Evolutionary conservation across 2,329 filamentous ascomycete genomes (phyloP).

Genomic region (Dothideomycetes sp.): DNA sequence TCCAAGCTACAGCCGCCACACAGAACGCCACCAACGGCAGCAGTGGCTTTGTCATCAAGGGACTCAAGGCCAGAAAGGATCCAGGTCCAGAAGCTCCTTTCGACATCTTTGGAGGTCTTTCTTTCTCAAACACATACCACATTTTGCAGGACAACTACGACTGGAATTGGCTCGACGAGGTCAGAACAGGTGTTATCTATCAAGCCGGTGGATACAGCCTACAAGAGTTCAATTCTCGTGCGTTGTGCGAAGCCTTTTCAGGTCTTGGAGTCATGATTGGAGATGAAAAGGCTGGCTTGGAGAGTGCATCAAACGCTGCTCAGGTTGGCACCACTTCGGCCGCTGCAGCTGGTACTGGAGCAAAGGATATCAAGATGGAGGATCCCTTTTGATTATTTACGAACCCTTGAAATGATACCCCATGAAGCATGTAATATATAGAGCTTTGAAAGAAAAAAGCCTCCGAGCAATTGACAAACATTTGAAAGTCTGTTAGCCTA

Average conservation of each 20-base stretch:
- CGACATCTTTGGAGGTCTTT: conserved; percentile 75
- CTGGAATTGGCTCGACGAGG: conserved; percentile 62
- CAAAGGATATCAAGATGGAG: conserved; percentile 45
- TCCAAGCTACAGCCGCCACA: conserved; percentile 36
- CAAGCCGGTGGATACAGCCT: conserved; percentile 76
- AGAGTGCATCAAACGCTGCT: conserved; percentile 30
- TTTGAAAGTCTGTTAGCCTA: not conserved
- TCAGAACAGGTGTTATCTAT: conserved; percentile 56
- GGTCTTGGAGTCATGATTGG: conserved; percentile 80
- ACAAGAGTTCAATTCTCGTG: conserved; percentile 69
- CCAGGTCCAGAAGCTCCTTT: conserved; percentile 65
- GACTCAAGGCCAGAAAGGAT: conserved; percentile 58
- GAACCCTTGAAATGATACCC: conserved; percentile 16
- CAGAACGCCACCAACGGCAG: conserved; percentile 23
- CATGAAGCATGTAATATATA: no score
- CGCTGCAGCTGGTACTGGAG: conserved; percentile 43
- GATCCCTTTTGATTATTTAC: conserved; percentile 28
- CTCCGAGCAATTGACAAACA: no score
- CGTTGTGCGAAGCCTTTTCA: conserved; percentile 80
- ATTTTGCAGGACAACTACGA: conserved; percentile 60
- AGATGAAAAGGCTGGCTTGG: conserved; percentile 51
- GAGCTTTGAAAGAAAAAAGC: no score
- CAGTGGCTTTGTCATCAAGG: conserved; percentile 58
- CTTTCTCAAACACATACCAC: conserved; percentile 58
- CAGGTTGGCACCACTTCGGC: conserved; percentile 21